phyloP scores from a whole-genome alignment of 306 rosid species.

The Medicago truncatula region MtrunA17r5.0-ANR NC_053048.1:34450501-34451000 shows the following conservation, averaged over 20 bases:
- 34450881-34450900: background rate
- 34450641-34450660: slow-evolving; percentile 7
- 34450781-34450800: background rate
- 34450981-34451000: slow-evolving; percentile 10
- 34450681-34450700: slow-evolving; percentile 3
- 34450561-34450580: slow-evolving; percentile 21
- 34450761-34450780: background rate
- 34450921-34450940: background rate
- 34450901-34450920: background rate
- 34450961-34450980: background rate
- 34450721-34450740: background rate
- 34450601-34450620: slow-evolving; percentile 9
- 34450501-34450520: slow-evolving; percentile 82
- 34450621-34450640: slow-evolving; percentile 26
- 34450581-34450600: slow-evolving; percentile 24
- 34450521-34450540: slow-evolving; percentile 30
- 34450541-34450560: slow-evolving; percentile 21
- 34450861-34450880: background rate
- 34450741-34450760: slow-evolving; percentile 2
- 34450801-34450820: background rate
- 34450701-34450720: background rate
- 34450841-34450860: background rate
- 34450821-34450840: background rate
- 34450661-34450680: background rate
- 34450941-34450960: slow-evolving; percentile 15